phyloP scores from a whole-genome alignment of 2,329 filamentous ascomycete genomes.

The Thermochaetoides dissita region DNA sequence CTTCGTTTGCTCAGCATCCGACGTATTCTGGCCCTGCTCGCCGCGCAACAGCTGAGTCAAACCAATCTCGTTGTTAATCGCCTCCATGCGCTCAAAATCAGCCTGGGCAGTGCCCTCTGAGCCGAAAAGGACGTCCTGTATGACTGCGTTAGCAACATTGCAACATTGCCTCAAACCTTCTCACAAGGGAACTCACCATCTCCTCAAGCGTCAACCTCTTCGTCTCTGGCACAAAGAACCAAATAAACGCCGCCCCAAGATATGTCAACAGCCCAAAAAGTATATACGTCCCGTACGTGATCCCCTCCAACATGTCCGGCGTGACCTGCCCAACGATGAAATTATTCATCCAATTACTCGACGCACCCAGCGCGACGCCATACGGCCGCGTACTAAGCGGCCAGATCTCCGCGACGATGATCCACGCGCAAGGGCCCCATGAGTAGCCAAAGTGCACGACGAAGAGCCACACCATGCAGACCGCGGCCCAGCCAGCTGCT shows the following conservation, averaged over 20 bases:
- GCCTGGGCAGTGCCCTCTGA: conserved; percentile 51
- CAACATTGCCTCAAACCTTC: too few relatives aligned
- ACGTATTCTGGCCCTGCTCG: neutral
- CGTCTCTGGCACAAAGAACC: conserved; percentile 51
- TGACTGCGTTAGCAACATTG: neutral
- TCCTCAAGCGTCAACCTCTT: conserved; percentile 51
- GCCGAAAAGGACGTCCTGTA: conserved; percentile 50
- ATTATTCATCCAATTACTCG: conserved; percentile 51
- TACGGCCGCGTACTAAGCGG: conserved; percentile 56
- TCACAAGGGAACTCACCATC: conserved; percentile 29
- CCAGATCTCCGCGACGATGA: conserved; percentile 62
- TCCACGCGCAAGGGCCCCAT: conserved; percentile 65
- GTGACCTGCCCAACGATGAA: conserved; percentile 57
- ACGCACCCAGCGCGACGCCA: conserved; percentile 54
- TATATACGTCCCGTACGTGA: conserved; percentile 59
- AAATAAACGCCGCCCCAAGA: conserved; percentile 46
- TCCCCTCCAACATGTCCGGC: conserved; percentile 49
- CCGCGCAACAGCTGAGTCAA: conserved; percentile 30
- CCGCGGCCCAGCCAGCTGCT: conserved; percentile 56
- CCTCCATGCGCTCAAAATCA: conserved; percentile 57
- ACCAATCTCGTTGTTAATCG: conserved; percentile 58
- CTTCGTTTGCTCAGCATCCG: conserved; percentile 7
- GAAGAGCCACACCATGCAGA: conserved; percentile 59
- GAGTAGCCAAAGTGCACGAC: conserved; percentile 62
- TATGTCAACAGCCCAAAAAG: conserved; percentile 54